Base-by-base conservation (phyloP, 768 basidiomycete genomes). In the Auricularia auricula-judae region DNA sequence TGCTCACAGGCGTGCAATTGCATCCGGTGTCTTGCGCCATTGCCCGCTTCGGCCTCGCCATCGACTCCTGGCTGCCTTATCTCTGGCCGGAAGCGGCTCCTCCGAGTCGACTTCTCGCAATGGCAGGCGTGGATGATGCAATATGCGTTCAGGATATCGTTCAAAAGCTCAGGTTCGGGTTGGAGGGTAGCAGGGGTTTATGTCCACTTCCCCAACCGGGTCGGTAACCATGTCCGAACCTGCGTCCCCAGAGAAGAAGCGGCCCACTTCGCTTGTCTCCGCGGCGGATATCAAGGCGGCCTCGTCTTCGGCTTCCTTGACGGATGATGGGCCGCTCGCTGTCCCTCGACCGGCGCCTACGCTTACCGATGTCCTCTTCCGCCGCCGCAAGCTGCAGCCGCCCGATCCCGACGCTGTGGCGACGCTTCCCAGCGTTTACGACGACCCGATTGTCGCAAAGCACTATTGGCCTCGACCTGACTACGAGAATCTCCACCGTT, bases 401-500 rank as follows among this genome's bases (percentile, higher is more conserved):
- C 47, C 47, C 8, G 78, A 84, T 66, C 72, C 82, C 63, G 81
- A 85, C 66, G 74, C 76, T 42, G 77, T 84, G 66, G 84, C 85
- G 8, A 86, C 86, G 0, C 84, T 83, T 66, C 81, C 79, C 0
- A 85, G 83, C 23, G 84, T 86, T 0, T 87, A 84, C 67, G 85
- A 86, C 66, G 81, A 86, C 66, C 82, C 83, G 0, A 67, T 68
- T 3, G 78, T 79, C 1, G 70, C 82, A 2, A 78, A 84, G 68
- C 72, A 74, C 3, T 85, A 85, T 71, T 76, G 78, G 0, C 85
- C 84, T 2, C 81, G 81, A 7, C 72, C 79, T 3, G 67, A 74
- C 62, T 86, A 84, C 64, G 86, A 87, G 73, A 86, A 86, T 68
- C 68, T 79, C 4, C 84, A 84, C 67, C 79, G 86, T 1, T 88